Base-by-base conservation (phyloP, 345 rosid genomes). In the Ceriops zippeliana region DNA sequence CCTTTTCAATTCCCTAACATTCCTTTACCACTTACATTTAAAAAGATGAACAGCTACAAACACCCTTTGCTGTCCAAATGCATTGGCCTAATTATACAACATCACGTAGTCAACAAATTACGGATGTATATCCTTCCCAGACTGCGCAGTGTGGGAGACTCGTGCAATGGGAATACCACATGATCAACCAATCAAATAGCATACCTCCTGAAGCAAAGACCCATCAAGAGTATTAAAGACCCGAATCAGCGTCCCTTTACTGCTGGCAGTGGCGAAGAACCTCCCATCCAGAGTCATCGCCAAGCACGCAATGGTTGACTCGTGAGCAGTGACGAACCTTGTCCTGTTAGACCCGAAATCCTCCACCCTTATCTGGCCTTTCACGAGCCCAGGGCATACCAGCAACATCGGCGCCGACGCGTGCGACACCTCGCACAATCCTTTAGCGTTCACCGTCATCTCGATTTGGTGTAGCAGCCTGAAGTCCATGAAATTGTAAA, bases 321-420 rank as follows among this genome's bases (percentile, higher is more conserved):
- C 84, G 35, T 86, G 90, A 2, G 84, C 87, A 78, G 61, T 70
- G n/a, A 78, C 27, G 20, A 78, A 73, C 74, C 76, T 78, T 1
- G 83, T 80, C 72, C 73, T 63, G 57, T 76, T 83, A 1, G 79
- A 72, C n/a, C 72, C 81, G 53, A 54, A 81, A 70, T 81, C 62
- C 81, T 85, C 82, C 16, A 83, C 65, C 73, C 85, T 79, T 57
- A 86, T 71, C 68, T 80, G 86, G 7, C 89, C 89, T 71, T 83
- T 80, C 61, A 65, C 83, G 34, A 75, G 46, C 4, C 84, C 89
- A 0, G 79, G 78, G 46, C 86, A 81, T 17, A 74, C 83, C 66
- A 86, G 64, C 46, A 82, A 71, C 84, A 86, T 70, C 28, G 77
- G 66, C 46, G 79, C 63, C 7, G 77, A 62, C 3, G 53, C 69